Evolutionary conservation across 1,284 basidiomycete genomes (phyloP), one percentile per base, ranked within the genome.

Genomic region (Apiotrichum gracile): DNA sequence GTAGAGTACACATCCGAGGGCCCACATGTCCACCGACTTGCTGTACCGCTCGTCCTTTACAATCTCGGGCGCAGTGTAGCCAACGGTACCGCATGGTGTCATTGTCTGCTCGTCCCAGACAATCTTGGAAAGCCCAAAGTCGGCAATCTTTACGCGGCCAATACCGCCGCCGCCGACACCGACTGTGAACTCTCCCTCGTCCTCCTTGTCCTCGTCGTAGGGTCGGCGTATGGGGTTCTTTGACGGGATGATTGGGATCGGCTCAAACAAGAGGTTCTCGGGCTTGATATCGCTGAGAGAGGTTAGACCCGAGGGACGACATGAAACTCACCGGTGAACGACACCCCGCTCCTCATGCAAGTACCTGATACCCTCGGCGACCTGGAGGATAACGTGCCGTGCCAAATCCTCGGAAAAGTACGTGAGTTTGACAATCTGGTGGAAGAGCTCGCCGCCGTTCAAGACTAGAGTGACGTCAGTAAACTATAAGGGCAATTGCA

Each of bases 11-110:
- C 96, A 99, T 27, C 96, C 96, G 37, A 98, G 78, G 4, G 96
- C 96, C 96, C 96, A 99, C 96, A 98, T 98, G 74, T 99, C 96
- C 52, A 98, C 96, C 66, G 87, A 91, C 78, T 97, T 97, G 72
- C 87, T 91, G 74, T 99, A 99, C 25, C 94, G 83, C 78, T 99
- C 93, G 72, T 98, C 96, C 78, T 97, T 97, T 68, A 99, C 96
- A 61, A 99, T 99, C 76, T 99, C 96, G 3, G 96, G 96, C 4
- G 96, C 96, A 3, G 96, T 98, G 77, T 99, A 99, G 5, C 96
- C 96, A 26, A 98, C 94, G 1, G 96, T 99, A 29, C 96, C 96
- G 69, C 96, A 99, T 21, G 96, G 96, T 25, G 96, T 99, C 87
- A 92, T 96, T 12, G 96, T 99, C 75, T 96, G 87, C 73, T 97